Percentiles rank a stretch among this genome's conserved stretches.
These are phyloP conservation scores for Dictyostelium citrinum DNA, from an alignment of 78 protist genomes.

Conservation along the genomic window DNA sequence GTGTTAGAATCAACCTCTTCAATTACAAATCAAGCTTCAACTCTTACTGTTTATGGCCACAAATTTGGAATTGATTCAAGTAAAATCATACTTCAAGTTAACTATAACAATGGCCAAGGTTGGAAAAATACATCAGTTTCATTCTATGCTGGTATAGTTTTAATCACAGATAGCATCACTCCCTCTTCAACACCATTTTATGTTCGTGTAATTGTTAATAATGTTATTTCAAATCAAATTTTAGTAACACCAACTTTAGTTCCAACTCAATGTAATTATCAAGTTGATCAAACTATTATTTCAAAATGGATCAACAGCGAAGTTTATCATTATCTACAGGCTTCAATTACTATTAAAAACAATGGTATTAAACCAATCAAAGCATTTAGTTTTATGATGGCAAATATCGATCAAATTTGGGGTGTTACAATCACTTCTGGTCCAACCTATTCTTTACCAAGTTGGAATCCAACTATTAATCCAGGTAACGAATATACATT, in stretches of 20 bases:
- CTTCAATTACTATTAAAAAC: not conserved
- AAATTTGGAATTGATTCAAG: not conserved
- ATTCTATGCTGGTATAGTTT: not conserved
- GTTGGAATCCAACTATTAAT: not conserved
- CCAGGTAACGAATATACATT: not conserved
- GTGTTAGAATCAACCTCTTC: not conserved
- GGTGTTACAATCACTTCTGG: not conserved
- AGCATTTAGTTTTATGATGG: not conserved
- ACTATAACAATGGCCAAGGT: constrained; percentile 3
- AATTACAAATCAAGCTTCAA: not conserved
- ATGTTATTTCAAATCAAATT: not conserved
- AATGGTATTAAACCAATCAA: not conserved
- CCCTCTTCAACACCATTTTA: not conserved
- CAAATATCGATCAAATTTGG: not conserved
- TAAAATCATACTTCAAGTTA: not conserved
- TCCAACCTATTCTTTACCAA: not conserved
- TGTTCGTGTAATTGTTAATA: constrained; percentile 3
- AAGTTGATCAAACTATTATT: not conserved
- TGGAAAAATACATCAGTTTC: not conserved
- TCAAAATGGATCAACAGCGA: not conserved
- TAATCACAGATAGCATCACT: not conserved
- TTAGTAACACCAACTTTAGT: not conserved
- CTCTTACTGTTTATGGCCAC: not conserved
- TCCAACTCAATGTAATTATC: not conserved
- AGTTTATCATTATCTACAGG: not conserved